Conservation (phyloP, 495 filamentous ascomycete genomes). For the Trichoderma virens region DNA sequence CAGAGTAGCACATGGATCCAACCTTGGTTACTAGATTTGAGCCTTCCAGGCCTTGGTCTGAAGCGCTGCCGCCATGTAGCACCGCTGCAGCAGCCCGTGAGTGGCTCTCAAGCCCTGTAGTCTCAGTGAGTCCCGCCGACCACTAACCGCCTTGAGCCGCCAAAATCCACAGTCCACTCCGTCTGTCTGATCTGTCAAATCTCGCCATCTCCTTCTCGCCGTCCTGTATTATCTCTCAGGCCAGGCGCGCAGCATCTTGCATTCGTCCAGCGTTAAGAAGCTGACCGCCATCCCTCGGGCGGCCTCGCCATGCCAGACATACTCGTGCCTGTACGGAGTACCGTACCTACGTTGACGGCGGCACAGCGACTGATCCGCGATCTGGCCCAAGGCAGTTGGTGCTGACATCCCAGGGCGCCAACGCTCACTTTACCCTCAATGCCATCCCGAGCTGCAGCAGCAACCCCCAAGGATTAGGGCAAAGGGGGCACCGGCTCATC, state of each 20-base stretch:
- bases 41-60: no score
- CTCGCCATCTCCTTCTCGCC: no score
- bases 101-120: no score
- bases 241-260: conserved; percentile 4
- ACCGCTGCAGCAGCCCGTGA: no score
- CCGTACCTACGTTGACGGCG: neutral
- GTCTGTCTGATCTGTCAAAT: neutral
- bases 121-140: no score
- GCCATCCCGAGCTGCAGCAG: neutral
- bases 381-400: neutral
- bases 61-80: no score
- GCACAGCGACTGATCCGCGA: neutral
- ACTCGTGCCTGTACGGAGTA: no score
- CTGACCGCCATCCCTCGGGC: neutral
- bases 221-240: neutral
- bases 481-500: no score
- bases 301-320: neutral
- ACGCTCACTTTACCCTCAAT: neutral
- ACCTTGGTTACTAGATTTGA: no score
- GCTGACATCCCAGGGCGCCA: neutral
- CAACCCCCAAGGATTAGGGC: no score
- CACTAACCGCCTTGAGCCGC: neutral
- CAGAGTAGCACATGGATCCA: no score
- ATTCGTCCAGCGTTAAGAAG: neutral
- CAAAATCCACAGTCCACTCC: neutral